Evolutionary conservation across 2,329 filamentous ascomycete species (phyloP).

Genomic region (Malbranchea zuffiana): DNA sequence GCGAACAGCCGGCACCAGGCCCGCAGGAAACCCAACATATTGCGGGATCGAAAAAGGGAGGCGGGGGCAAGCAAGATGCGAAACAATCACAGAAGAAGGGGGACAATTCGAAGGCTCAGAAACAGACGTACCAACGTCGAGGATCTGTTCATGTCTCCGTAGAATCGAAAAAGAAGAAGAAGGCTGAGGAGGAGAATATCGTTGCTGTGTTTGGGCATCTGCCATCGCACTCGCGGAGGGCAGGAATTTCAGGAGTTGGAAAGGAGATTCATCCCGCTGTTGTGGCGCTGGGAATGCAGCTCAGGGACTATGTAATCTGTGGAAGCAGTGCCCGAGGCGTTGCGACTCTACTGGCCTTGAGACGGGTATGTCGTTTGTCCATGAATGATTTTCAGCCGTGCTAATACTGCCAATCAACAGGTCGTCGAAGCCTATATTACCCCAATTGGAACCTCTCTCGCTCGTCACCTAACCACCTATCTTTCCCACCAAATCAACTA

Average conservation of each 20-base stretch:
- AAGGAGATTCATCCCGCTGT: constrained; percentile 79
- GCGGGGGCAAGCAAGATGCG: constrained; percentile 20
- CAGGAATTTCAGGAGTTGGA: constrained; percentile 48
- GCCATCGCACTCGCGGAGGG: constrained; percentile 61
- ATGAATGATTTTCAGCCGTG: neutral
- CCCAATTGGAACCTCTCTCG: constrained; percentile 70
- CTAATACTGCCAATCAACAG: constrained; percentile 33
- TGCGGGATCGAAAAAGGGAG: constrained; percentile 16
- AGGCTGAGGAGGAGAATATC: constrained; percentile 48
- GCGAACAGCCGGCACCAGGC: constrained; percentile 27
- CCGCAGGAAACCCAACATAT: constrained; percentile 9
- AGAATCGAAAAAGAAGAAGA: constrained; percentile 40
- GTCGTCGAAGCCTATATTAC: constrained; percentile 91
- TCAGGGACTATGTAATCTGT: constrained; percentile 76
- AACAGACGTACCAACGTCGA: constrained; percentile 21
- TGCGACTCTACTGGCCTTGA: constrained; percentile 79
- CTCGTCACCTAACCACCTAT: constrained; percentile 83
- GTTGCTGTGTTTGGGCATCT: constrained; percentile 74
- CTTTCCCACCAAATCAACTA: constrained; percentile 94
- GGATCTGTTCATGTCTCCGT: constrained; percentile 29
- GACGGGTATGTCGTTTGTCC: constrained; percentile 49
- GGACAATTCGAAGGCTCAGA: constrained; percentile 21
- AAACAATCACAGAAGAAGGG: constrained; percentile 9
- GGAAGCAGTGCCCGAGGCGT: constrained; percentile 83
- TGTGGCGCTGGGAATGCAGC: constrained; percentile 75